Conservation (phyloP, 164 flowering plant species). For the Aristolochia contorta region DNA sequence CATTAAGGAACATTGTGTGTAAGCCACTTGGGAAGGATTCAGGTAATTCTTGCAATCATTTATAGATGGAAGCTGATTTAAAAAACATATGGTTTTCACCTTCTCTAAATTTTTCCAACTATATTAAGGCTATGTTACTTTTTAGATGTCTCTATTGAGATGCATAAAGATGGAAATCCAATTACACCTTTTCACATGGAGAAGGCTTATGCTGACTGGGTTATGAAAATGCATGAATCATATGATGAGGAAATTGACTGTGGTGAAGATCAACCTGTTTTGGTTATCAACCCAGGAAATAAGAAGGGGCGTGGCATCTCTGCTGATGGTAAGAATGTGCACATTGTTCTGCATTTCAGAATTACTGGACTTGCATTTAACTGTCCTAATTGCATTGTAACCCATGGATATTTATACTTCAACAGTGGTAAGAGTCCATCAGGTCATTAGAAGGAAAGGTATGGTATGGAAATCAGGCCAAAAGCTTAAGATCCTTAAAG, state of each 20-base stretch:
- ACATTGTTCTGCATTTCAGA: too few relatives aligned
- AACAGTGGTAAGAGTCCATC: conserved; percentile 61
- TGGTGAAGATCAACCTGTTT: conserved; percentile 42
- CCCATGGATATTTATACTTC: too few relatives aligned
- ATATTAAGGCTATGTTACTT: not conserved
- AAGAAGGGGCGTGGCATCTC: conserved; percentile 38
- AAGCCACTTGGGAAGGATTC: conserved; percentile 16
- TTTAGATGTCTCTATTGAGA: conserved; percentile 28
- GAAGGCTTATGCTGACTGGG: conserved; percentile 49
- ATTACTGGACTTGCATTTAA: too few relatives aligned
- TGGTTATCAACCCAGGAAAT: conserved; percentile 30
- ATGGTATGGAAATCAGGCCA: conserved; percentile 53
- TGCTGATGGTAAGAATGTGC: conserved; percentile 33
- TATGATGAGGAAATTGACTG: conserved; percentile 46
- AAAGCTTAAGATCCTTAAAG: conserved; percentile 50
- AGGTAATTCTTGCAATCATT: conserved; percentile 18
- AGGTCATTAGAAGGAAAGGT: conserved; percentile 41
- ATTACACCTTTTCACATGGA: conserved; percentile 30
- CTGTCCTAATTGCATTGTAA: too few relatives aligned
- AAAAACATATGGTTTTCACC: too few relatives aligned
- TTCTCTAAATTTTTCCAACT: too few relatives aligned
- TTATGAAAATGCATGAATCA: conserved; percentile 41
- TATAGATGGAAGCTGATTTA: too few relatives aligned
- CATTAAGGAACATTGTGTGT: conserved; percentile 52
- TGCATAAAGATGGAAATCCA: conserved; percentile 23